Base-by-base conservation (phyloP, 78 protist species). In the Thecamonas trahens region DNA sequence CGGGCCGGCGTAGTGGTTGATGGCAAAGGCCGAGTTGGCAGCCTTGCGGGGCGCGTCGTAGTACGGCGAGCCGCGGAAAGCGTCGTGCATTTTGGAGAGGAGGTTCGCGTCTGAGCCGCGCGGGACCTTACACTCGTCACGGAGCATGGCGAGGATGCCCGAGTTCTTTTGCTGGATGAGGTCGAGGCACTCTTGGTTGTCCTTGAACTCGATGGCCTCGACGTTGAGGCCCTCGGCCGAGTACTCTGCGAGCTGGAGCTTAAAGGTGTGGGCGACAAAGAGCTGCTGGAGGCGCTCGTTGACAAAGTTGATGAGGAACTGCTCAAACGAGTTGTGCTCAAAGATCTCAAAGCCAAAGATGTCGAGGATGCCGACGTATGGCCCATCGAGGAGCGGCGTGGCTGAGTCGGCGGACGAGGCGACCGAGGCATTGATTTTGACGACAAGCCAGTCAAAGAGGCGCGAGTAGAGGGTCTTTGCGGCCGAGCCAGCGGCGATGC, bases 311-410 rank as follows among this genome's bases (percentile, higher is more conserved):
- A 83, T 85, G 76, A 76, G 67, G 32, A 85, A 76, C 64, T 85
- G 90, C 67, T 85, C 90, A 22, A 84, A 84, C 35, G 55, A 37
- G 40, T 70, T 70, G 28, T 6, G 4, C 42, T 75, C 63, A 59
- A 85, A 85, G 50, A 63, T 61, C 77, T 91, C 95, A 59, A 91
- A 91, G 29, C 95, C 95, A 70, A 83, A 91, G 61, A 91, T 91
- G 60, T 91, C 95, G 38, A 91, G 72, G 35, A 86, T 49, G 1
- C 91, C 92, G 34, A 89, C 72, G 40, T n/a, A 77, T 11, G 0
- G 45, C 35, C 0, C 31, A 1, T 15, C n/a, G 15, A n/a, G 18
- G 49, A 13, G 24, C 28, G 8, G 59, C 18, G 28, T 58, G 44
- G 52, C 58, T 8, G 2, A 20, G 17, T 0, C 7, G 34, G 26